Conservation (phyloP, 352 stramenopile genomes). For the Ochromonadaceae sp. region DNA sequence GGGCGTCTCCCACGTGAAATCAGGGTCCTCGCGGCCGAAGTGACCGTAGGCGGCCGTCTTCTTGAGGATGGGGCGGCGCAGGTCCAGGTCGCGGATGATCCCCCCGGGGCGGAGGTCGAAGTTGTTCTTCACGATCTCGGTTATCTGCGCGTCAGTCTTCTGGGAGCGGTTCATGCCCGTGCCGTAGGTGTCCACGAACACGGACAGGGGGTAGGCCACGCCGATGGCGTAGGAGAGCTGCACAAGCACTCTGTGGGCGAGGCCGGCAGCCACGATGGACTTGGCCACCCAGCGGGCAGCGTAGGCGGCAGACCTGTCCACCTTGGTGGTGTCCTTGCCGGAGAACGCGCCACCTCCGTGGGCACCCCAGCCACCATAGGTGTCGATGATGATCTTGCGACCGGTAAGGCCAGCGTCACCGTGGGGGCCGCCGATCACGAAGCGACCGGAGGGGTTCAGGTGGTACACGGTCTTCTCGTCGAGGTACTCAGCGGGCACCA, state of each 20-base stretch:
- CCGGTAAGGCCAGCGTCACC: constrained; percentile 95
- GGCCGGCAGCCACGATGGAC: constrained; percentile 82
- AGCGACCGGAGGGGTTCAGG: constrained; percentile 95
- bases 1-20: constrained; percentile 97
- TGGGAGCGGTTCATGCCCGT: constrained; percentile 64
- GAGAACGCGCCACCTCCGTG: constrained; percentile 97
- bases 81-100: constrained; percentile 93
- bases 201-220: constrained; percentile 85
- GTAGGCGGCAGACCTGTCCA: constrained; percentile 95
- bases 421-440: constrained; percentile 96
- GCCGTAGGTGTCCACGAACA: constrained; percentile 95
- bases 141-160: constrained; percentile 85
- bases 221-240: constrained; percentile 98
- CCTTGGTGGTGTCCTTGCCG: constrained; percentile 97
- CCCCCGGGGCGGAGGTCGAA: constrained; percentile 93
- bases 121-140: constrained; percentile 96
- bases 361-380: constrained; percentile 95
- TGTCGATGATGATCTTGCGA: constrained; percentile 97
- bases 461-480: constrained; percentile 99
- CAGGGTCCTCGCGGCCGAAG: constrained; percentile 91
- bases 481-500: constrained; percentile 95
- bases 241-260: constrained; percentile 81
- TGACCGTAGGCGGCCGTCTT: constrained; percentile 98
- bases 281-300: constrained; percentile 97
- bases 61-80: constrained; percentile 90